Evolutionary conservation across 2,329 filamentous ascomycete species (phyloP), one percentile per base, ranked within the genome.

Genomic region (Xylariaceae sp.): DNA sequence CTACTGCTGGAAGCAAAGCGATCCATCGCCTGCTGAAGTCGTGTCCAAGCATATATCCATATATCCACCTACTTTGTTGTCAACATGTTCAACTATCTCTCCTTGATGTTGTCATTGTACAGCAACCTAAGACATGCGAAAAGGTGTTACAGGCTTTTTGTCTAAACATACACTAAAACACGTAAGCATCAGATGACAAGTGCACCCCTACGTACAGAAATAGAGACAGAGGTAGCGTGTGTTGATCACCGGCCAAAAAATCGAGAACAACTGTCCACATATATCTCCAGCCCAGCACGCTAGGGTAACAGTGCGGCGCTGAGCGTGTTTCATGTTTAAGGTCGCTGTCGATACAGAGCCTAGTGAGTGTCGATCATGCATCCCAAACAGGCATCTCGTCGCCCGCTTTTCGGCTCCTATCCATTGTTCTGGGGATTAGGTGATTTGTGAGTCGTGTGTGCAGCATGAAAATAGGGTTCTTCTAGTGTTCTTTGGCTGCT

Each of bases 261-360:
- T 34, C 31, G 16, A 45, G 17, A 12, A 19, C 16, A 50, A 12
- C 53, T 21, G 37, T 24, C 37, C 44, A 28, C 31, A 33, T 11
- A 14, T n/a, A n/a, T n/a, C 33, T 23, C 33, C 34, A 47, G 46
- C 21, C 17, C 24, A 53, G 40, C 56, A 48, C 46, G 33, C 51
- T 49, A 60, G 63, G 52, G 65, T 64, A 60, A 65, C 56, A 59
- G 65, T 55, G 65, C 61, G 65, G 56, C 53, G 51, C 54, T 63
- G 64, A 66, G 65, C 64, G 67, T 67, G 67, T 69, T 69, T 69
- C 67, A 69, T 61, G 62, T 69, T 67, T 55, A 41, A 47, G 51
- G 57, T 24, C 48, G 50, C 52, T 57, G 56, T 60, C 59, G 57
- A 60, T 52, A 54, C 55, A 44, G 57, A 62, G 58, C 40, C 45